Evolutionary conservation across 75 land plant genomes (phyloP).

Genomic region (Ceratopteris richardii): DNA sequence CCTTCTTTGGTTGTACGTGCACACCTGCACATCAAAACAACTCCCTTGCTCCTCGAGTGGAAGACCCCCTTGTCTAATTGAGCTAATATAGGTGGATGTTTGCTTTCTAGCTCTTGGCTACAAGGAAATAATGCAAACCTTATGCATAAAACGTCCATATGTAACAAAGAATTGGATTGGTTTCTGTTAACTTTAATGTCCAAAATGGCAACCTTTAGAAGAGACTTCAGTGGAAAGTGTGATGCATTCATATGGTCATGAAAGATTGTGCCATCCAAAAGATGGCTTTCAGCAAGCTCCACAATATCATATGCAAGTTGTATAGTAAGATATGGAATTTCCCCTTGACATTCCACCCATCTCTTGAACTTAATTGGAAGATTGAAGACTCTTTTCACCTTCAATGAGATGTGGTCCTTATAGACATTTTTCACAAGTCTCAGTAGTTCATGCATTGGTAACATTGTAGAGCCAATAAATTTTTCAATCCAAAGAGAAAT

Average conservation of each 20-base stretch:
- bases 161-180: no score
- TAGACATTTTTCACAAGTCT: background rate
- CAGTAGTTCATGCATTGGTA: slow-evolving; percentile 1
- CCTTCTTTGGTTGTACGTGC: no score
- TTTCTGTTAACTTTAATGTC: background rate
- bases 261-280: background rate
- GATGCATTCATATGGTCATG: background rate
- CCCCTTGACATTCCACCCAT: background rate
- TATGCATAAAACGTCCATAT: no score
- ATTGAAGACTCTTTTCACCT: background rate
- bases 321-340: background rate
- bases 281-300: background rate
- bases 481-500: background rate
- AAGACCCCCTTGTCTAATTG: no score
- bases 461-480: background rate
- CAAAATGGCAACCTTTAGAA: background rate
- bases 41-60: no score
- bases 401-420: background rate
- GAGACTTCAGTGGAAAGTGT: background rate
- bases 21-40: no score
- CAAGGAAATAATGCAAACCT: no score
- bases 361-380: background rate
- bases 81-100: no score
- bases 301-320: background rate
- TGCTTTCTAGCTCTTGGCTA: no score